phyloP scores from a whole-genome alignment of 768 basidiomycete species.

The Rhizopogon vesiculosus region DNA sequence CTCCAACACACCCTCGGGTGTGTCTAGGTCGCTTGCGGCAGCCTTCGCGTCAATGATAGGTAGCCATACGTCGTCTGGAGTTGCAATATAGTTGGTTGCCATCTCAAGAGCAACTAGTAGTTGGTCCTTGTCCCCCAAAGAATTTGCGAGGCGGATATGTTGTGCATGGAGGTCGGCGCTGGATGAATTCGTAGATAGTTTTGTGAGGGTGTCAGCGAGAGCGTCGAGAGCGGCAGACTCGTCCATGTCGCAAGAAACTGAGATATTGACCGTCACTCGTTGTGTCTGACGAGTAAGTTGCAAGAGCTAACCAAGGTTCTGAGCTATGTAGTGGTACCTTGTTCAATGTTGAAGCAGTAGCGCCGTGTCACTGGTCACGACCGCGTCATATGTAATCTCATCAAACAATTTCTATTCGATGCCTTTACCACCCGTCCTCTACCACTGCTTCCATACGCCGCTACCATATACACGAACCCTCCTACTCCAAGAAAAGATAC shows the following conservation, averaged over 20 bases:
- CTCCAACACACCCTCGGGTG: conserved; percentile 45
- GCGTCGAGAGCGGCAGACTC: conserved; percentile 60
- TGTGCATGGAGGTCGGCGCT: conserved; percentile 61
- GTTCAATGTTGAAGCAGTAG: too few relatives aligned
- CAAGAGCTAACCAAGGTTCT: background rate
- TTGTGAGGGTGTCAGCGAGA: conserved; percentile 52
- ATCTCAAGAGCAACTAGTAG: conserved; percentile 60
- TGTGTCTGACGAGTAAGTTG: conserved; percentile 11
- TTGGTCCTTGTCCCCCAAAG: conserved; percentile 55
- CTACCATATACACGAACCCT: conserved; percentile 71
- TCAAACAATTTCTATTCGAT: conserved; percentile 5
- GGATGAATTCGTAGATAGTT: conserved; percentile 54
- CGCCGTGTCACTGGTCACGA: background rate
- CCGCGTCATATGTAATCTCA: too few relatives aligned
- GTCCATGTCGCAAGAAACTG: conserved; percentile 36
- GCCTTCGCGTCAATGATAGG: conserved; percentile 57
- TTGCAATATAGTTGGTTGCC: conserved; percentile 57
- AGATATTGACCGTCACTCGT: conserved; percentile 25
- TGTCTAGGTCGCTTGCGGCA: conserved; percentile 45
- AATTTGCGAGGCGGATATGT: conserved; percentile 59
- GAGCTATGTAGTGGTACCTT: too few relatives aligned
- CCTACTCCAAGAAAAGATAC: conserved; percentile 65
- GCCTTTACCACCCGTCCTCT: conserved; percentile 59
- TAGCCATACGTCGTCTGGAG: conserved; percentile 71
- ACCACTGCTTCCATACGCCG: conserved; percentile 74